Evolutionary conservation across 2,329 filamentous ascomycete species (phyloP).

Genomic region (Pyrenophora tritici-repentis): DNA sequence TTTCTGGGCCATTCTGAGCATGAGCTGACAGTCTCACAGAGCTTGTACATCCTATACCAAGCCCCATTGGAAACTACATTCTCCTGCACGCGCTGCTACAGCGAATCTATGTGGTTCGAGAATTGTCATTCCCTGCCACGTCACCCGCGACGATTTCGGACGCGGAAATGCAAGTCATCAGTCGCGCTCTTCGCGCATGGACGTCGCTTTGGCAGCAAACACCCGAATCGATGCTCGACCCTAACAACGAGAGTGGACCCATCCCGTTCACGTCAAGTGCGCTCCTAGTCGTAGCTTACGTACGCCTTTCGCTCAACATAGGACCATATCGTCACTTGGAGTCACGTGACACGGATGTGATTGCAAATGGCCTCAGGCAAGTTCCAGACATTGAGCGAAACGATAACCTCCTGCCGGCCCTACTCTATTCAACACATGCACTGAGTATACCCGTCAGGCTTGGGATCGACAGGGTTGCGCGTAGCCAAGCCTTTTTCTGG

Average conservation of each 20-base stretch:
- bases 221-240: slow-evolving; percentile 44
- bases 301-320: slow-evolving; percentile 54
- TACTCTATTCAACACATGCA: slow-evolving; percentile 60
- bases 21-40: neutral
- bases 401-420: slow-evolving; percentile 55
- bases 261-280: slow-evolving; percentile 53
- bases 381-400: slow-evolving; percentile 54
- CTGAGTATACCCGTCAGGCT: slow-evolving; percentile 61
- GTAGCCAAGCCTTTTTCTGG: slow-evolving; percentile 63
- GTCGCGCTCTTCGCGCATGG: slow-evolving; percentile 41
- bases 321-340: slow-evolving; percentile 53
- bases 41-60: slow-evolving; percentile 34
- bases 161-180: slow-evolving; percentile 28
- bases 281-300: slow-evolving; percentile 54
- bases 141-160: slow-evolving; percentile 25
- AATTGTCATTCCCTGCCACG: slow-evolving; percentile 31
- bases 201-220: slow-evolving; percentile 44
- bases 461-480: slow-evolving; percentile 60
- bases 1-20: neutral
- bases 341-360: slow-evolving; percentile 50
- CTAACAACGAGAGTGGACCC: slow-evolving; percentile 44
- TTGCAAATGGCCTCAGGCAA: slow-evolving; percentile 48
- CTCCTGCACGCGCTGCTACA: slow-evolving; percentile 39
- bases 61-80: slow-evolving; percentile 39
- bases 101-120: slow-evolving; percentile 35